Base-by-base conservation (phyloP, 2,329 filamentous ascomycete species). In the Xylariaceae sp. region DNA sequence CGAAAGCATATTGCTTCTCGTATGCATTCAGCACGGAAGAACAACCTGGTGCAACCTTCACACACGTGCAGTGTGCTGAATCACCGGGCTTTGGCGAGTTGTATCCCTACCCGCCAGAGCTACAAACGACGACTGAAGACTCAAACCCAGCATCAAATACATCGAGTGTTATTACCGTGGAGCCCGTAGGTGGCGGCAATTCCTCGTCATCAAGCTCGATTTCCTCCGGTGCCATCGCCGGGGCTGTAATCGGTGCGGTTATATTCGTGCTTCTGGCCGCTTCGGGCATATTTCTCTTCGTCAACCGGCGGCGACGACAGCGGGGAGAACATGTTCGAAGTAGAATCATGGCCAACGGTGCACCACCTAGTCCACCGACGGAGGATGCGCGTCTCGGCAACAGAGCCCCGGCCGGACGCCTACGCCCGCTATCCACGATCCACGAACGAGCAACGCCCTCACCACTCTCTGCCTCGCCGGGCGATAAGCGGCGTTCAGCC, bases 21-120 rank as follows among this genome's bases (percentile, higher is more conserved):
- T 68, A 72, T 45, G 61, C 28, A n/a, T 70, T 64, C 40, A 62
- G 53, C 19, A 67, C 67, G 1, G 49, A 55, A 4, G 51, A 54
- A 2, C 48, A 58, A 9, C 64, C 65, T 5, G 61, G 56, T 2
- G 45, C 52, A 9, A 71, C 67, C 1, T 65, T 67, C 28, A 70
- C 65, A 9, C 60, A 67, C 47, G 55, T 72, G 2, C 61, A 61
- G 39, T 72, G 70, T 36, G 63, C 68, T 28, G 52, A 60, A 21
- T 51, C 62, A 6, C 45, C 58, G 3, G 58, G 58, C 6, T 68
- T 65, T 40, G 69, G 66, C 19, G 61, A 71, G 48, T 43, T 72
- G 50, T 69, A 64, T 36, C 68, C 69, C 1, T 67, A 60, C 21
- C 69, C 69, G 3, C 66, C 65, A 6, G 67, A 67, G 23, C 29